A percentile compares a stretch with the other conserved stretches of the same genome.
These are phyloP conservation scores for Mycosphaerelloides madeirae DNA, from an alignment of 2,329 filamentous ascomycete genomes.

Conservation along the genomic window DNA sequence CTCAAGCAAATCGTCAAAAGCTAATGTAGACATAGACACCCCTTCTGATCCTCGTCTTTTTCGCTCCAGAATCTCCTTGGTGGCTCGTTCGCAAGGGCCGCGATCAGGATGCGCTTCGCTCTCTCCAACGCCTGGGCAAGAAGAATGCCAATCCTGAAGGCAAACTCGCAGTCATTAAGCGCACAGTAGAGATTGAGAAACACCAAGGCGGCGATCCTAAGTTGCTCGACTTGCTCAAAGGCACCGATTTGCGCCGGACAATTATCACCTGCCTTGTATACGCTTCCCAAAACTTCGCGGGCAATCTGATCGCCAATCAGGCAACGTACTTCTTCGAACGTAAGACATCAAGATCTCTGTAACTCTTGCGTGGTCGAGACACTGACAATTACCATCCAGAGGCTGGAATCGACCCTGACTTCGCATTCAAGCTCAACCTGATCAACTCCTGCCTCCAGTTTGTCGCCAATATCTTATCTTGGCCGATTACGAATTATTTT, in stretches of 20 bases:
- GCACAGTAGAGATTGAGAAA: constrained; percentile 49
- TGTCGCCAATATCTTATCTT: constrained; percentile 21
- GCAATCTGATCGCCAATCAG: constrained; percentile 57
- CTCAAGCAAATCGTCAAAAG: constrained; percentile 15
- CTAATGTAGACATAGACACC: constrained; percentile 15
- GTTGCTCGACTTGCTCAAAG: constrained; percentile 50
- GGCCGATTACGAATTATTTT: constrained; percentile 31
- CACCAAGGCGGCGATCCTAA: constrained; percentile 43
- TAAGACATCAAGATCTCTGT: constrained; percentile 26
- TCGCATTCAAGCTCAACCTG: constrained; percentile 36
- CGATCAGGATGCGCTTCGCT: constrained; percentile 32
- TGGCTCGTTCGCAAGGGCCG: constrained; percentile 37
- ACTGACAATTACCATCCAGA: constrained; percentile 27
- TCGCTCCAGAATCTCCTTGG: constrained; percentile 35
- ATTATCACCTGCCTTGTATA: constrained; percentile 39
- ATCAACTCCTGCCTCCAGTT: constrained; percentile 21
- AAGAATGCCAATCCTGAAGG: constrained; percentile 25
- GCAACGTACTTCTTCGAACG: constrained; percentile 42
- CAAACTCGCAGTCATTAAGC: constrained; percentile 35
- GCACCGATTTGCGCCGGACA: constrained; percentile 44
- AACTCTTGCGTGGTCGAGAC: constrained; percentile 1
- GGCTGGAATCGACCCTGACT: constrained; percentile 31
- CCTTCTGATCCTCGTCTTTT: constrained; percentile 18
- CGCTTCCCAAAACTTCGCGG: constrained; percentile 53
- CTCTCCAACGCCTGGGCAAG: constrained; percentile 27